A percentile compares a stretch with the other conserved stretches of the same genome.
phyloP scores from a whole-genome alignment of 2,329 filamentous ascomycete species.

The Aspergillus sp. region DNA sequence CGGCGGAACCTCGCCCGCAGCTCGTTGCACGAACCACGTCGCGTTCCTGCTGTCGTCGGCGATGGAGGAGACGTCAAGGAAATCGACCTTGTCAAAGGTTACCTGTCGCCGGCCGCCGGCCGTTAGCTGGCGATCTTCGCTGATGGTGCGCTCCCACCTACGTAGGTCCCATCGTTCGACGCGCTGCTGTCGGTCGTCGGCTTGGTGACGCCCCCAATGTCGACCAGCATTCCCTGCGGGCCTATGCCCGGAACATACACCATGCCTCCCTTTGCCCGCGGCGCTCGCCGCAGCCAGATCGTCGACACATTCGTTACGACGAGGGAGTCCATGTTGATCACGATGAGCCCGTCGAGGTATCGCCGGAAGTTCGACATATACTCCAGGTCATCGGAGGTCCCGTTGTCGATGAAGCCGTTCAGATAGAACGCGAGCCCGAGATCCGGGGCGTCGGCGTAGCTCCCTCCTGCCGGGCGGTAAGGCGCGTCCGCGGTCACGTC shows the following conservation, averaged over 20 bases:
- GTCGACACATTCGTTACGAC: slow-evolving; percentile 40
- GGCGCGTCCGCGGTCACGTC: slow-evolving; percentile 21
- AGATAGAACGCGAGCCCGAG: slow-evolving; percentile 39
- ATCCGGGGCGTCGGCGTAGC: slow-evolving; percentile 36
- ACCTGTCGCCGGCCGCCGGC: slow-evolving; percentile 20
- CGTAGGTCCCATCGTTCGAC: slow-evolving; percentile 22
- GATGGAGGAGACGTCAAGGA: slow-evolving; percentile 41
- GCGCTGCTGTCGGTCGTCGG: slow-evolving; percentile 11
- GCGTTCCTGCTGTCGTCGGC: slow-evolving; percentile 26
- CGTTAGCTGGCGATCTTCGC: not conserved
- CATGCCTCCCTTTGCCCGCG: slow-evolving; percentile 38
- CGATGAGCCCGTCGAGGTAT: slow-evolving; percentile 39
- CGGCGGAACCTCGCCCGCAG: slow-evolving; percentile 40
- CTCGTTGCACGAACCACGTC: slow-evolving; percentile 44
- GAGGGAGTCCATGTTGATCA: slow-evolving; percentile 35
- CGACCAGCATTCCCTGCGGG: slow-evolving; percentile 36
- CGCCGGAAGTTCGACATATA: slow-evolving; percentile 14
- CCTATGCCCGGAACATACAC: slow-evolving; percentile 37
- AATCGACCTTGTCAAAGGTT: slow-evolving; percentile 34
- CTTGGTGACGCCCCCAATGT: slow-evolving; percentile 36
- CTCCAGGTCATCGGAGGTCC: slow-evolving; percentile 23
- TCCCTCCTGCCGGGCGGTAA: slow-evolving; percentile 34
- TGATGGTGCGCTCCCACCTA: slow-evolving; percentile 17
- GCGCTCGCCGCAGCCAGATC: slow-evolving; percentile 24
- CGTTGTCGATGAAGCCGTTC: slow-evolving; percentile 39